Conservation (phyloP, 116 monocot species). For the Dioscorea cayenensis region DNA sequence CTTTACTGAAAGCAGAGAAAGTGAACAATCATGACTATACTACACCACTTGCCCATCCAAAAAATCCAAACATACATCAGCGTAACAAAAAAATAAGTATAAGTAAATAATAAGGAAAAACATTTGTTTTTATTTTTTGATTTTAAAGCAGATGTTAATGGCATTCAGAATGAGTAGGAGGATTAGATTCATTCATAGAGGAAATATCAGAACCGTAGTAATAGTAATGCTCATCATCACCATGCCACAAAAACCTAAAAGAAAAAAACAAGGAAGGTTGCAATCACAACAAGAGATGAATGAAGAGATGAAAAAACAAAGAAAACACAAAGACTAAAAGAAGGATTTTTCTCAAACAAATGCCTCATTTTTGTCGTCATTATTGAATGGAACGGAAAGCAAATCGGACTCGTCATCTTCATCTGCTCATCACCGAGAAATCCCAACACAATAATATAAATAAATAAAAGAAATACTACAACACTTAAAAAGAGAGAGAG, state of each 20-base stretch:
- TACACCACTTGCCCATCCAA: not conserved
- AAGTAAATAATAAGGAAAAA: too few species aligned
- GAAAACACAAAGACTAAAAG: not conserved
- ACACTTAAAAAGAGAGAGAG: too few species aligned
- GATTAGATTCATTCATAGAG: constrained; percentile 8
- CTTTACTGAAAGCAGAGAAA: not conserved
- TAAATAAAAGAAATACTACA: not conserved
- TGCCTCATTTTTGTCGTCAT: constrained; percentile 23
- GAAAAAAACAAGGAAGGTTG: not conserved
- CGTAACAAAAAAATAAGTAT: too few species aligned
- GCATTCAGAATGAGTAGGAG: constrained; percentile 34
- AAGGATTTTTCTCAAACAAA: constrained; percentile 23
- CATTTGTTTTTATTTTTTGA: not conserved
- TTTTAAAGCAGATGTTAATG: not conserved
- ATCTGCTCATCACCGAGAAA: constrained; percentile 17
- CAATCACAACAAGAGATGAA: not conserved
- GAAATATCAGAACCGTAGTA: constrained; percentile 15
- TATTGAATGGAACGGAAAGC: not conserved
- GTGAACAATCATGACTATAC: not conserved
- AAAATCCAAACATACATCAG: too few species aligned
- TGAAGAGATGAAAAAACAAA: not conserved
- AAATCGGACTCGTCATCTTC: constrained; percentile 28
- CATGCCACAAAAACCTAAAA: not conserved
- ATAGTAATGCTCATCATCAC: constrained; percentile 8
- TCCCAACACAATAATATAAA: not conserved